Conservation (phyloP, 148 eudicot genomes). For the Vaccinium vitisidaea region DNA sequence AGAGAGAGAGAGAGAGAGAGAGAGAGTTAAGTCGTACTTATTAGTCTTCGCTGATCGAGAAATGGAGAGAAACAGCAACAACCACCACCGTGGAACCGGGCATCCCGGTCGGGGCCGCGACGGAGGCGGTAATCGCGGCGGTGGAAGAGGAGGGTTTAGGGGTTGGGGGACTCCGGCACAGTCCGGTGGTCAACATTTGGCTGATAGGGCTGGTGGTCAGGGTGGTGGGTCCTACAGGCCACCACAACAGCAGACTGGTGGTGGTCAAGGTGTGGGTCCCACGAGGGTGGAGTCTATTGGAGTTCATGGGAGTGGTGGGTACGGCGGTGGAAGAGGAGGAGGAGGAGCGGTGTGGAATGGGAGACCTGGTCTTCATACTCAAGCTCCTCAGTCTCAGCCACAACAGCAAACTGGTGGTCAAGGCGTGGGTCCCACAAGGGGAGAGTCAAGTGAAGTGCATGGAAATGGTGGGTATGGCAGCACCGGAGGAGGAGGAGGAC, state of each 20-base stretch:
- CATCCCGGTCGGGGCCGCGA: neutral
- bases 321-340: no score
- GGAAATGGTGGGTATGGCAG: neutral
- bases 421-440: neutral
- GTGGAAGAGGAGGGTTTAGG: neutral
- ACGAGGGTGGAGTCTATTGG: neutral
- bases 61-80: neutral
- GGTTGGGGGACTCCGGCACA: neutral
- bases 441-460: neutral
- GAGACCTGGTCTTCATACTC: slow-evolving; percentile 2
- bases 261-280: neutral
- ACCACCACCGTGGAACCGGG: neutral
- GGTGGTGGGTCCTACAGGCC: neutral
- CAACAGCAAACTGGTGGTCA: neutral
- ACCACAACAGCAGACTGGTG: neutral
- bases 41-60: neutral
- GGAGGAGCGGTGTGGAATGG: neutral
- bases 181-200: neutral
- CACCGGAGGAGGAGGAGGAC: neutral
- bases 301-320: neutral
- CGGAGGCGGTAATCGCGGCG: neutral
- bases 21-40: neutral
- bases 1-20: neutral
- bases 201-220: neutral
- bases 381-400: neutral